phyloP scores from a whole-genome alignment of 2,329 filamentous ascomycete species.

The Nemania sp. region DNA sequence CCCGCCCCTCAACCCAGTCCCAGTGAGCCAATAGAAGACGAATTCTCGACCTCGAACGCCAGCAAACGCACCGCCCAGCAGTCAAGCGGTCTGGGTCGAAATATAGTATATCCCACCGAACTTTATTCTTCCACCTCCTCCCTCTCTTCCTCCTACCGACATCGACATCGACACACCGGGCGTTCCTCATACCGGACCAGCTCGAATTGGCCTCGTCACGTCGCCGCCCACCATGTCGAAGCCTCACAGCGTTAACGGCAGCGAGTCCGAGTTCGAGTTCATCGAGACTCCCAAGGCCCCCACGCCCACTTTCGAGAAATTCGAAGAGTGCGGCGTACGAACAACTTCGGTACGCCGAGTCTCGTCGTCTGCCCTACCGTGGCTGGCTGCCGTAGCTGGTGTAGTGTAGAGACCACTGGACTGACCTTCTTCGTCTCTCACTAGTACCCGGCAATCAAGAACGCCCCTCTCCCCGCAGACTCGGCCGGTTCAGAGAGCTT shows the following conservation, averaged over 20 bases:
- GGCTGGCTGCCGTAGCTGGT: not conserved
- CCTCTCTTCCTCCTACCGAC: not conserved
- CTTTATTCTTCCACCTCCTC: constrained; percentile 9
- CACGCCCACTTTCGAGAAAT: constrained; percentile 54
- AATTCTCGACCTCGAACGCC: constrained; percentile 15
- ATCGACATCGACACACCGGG: constrained; percentile 17
- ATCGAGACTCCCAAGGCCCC: constrained; percentile 60
- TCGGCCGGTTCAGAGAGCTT: constrained; percentile 82
- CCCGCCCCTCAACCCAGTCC: constrained; percentile 32
- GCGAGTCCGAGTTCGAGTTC: constrained; percentile 66
- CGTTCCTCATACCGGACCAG: constrained; percentile 21
- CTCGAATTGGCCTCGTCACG: constrained; percentile 33
- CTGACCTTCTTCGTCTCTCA: constrained; percentile 23
- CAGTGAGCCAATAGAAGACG: constrained; percentile 20
- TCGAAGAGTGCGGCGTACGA: constrained; percentile 59
- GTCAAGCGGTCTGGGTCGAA: constrained; percentile 34
- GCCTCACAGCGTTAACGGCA: constrained; percentile 52
- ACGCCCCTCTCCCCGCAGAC: constrained; percentile 91
- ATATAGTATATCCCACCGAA: constrained; percentile 26
- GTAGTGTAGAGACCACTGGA: not conserved
- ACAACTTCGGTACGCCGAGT: constrained; percentile 55
- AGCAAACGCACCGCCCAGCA: constrained; percentile 22
- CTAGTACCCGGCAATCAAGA: constrained; percentile 87
- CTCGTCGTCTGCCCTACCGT: not conserved
- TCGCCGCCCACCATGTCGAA: constrained; percentile 51